phyloP scores from a whole-genome alignment of 345 rosid species.

The Mallotus nudiflorus region DNA sequence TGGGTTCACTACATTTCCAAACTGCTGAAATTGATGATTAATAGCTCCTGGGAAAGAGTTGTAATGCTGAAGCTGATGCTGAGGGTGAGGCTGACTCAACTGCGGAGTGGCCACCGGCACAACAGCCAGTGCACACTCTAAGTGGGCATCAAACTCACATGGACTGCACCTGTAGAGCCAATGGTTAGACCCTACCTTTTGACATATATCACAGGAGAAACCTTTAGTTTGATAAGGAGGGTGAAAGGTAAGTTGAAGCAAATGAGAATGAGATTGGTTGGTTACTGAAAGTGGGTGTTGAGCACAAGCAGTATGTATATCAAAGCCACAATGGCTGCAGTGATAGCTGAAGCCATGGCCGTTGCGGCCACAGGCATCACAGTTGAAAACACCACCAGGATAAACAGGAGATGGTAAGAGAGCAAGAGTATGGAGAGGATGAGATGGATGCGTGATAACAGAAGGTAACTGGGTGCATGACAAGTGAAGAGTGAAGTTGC shows the following conservation, averaged over 20 bases:
- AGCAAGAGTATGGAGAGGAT: constrained; percentile 46
- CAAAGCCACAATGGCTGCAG: constrained; percentile 49
- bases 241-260: constrained; percentile 44
- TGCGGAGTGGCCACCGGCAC: not conserved
- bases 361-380: constrained; percentile 51
- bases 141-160: constrained; percentile 61
- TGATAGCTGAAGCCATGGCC: constrained; percentile 61
- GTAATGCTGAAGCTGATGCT: constrained; percentile 28
- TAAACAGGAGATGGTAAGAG: constrained; percentile 51
- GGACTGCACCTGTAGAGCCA: constrained; percentile 61
- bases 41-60: constrained; percentile 25
- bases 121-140: constrained; percentile 38
- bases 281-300: constrained; percentile 39
- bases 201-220: constrained; percentile 58
- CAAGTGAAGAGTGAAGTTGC: constrained; percentile 55
- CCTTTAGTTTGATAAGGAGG: constrained; percentile 49
- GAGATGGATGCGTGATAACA: constrained; percentile 55
- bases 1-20: not conserved
- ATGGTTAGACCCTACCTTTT: constrained; percentile 41
- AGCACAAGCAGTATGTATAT: constrained; percentile 53
- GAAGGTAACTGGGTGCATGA: constrained; percentile 56
- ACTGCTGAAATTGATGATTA: constrained; percentile 12
- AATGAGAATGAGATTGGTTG: constrained; percentile 46
- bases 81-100: not conserved
- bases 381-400: constrained; percentile 45